phyloP scores from a whole-genome alignment of 2,329 filamentous ascomycete species.

The Didymella sp. region DNA sequence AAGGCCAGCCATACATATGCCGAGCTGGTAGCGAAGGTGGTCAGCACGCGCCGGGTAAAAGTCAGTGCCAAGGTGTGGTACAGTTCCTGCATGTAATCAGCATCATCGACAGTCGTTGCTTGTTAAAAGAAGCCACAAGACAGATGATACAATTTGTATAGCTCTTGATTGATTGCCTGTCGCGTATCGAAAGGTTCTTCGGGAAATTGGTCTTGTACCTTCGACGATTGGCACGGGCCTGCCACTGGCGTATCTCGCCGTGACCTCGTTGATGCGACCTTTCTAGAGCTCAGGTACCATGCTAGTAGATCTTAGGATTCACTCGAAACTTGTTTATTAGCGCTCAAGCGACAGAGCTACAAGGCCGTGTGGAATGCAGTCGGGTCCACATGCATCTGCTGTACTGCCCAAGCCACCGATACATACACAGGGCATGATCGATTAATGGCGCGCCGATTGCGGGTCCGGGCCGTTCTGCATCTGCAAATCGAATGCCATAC shows the following conservation, averaged over 20 bases:
- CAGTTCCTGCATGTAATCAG: constrained; percentile 12
- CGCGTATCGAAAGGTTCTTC: too few relatives aligned
- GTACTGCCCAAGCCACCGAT: background rate
- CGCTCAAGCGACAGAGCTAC: background rate
- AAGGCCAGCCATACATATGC: constrained; percentile 3
- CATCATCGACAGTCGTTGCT: background rate
- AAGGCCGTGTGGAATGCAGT: background rate
- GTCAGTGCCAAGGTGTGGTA: constrained; percentile 7
- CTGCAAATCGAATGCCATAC: background rate
- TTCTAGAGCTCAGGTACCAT: background rate
- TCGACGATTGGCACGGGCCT: background rate
- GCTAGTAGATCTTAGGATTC: background rate
- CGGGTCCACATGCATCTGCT: background rate
- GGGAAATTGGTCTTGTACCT: too few relatives aligned
- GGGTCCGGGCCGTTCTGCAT: background rate
- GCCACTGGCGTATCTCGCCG: background rate
- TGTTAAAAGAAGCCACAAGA: background rate
- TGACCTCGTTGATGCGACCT: background rate
- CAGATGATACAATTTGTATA: background rate
- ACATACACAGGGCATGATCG: background rate
- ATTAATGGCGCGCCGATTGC: too few relatives aligned
- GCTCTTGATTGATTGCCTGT: background rate
- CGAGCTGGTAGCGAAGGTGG: constrained; percentile 6
- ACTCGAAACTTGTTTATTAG: background rate
- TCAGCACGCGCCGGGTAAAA: constrained; percentile 13